Evolutionary conservation across 2,329 filamentous ascomycete genomes (phyloP), one percentile per base, ranked within the genome.

Genomic region (Colletotrichum eremochloae): DNA sequence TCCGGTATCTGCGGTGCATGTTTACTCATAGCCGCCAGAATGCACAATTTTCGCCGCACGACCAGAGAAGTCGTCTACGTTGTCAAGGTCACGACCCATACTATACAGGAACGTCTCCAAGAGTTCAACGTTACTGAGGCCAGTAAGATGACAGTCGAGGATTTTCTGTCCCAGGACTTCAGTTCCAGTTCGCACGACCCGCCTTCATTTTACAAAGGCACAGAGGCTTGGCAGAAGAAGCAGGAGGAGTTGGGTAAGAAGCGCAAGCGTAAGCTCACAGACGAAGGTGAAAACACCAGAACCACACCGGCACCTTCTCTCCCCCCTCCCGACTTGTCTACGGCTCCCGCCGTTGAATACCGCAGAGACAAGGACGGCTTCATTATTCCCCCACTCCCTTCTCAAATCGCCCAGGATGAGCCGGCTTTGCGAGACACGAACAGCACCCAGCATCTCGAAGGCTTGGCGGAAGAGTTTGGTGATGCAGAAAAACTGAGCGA

Each of bases 61-160:
- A 91, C 97, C 15, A 90, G 95, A 40, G 96, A 99, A 82, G 93
- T 99, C 11, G 96, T 98, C n/a, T 98, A 97, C 80, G 94, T 98
- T 48, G 96, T 98, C 80, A 98, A 98, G 80, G 95, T 98, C 63
- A 97, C 95, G 53, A 97, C 97, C 75, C 89, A 94, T 73, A 99
- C 96, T 9, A 94, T 99, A 72, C 93, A 95, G 78, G 94, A 96
- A 80, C 94, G 96, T 74, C 85, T 99, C 12, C 92, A 95, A 75
- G 96, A 99, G 79, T 99, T 98, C 83, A 94, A 94, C 75, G 89
- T 92, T 42, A 97, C 96, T 0, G 93, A 94, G 74, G 95, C 93
- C 73, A 94, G 94, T 75, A 90, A 90, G 63, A 88, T 98, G 81
- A 96, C 94, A 0, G 93, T 99, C 29, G 92, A 95, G 74, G 92